Percentiles rank a stretch among this genome's conserved stretches.
These are phyloP conservation scores for Hypomyces rosellus DNA, from an alignment of 2,329 filamentous ascomycete species.

Conservation along the genomic window DNA sequence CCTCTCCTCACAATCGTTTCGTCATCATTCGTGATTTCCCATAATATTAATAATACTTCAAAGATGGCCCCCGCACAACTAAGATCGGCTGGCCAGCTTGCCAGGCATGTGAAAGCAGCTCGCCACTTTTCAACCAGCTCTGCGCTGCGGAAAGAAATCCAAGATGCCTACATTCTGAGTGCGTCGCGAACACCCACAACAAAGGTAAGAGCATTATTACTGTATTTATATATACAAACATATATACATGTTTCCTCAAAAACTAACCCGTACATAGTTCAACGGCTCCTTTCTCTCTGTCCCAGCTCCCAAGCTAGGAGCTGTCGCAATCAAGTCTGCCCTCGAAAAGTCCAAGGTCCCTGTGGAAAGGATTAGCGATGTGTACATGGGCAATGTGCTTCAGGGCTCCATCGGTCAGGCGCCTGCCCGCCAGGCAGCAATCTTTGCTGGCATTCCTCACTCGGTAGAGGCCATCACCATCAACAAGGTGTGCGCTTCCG, in stretches of 20 bases:
- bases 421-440: constrained; percentile 81
- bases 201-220: constrained; percentile 53
- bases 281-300: constrained; percentile 85
- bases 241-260: too few species aligned
- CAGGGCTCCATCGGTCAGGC: constrained; percentile 80
- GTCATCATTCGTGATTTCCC: background rate
- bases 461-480: constrained; percentile 83
- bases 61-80: constrained; percentile 28
- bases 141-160: constrained; percentile 58
- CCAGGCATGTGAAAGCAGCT: constrained; percentile 33
- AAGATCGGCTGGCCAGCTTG: constrained; percentile 30
- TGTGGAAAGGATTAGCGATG: constrained; percentile 72
- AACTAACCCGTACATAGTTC: constrained; percentile 52
- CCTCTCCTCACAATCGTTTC: background rate
- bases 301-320: constrained; percentile 80
- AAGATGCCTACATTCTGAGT: constrained; percentile 90
- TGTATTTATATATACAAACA: background rate
- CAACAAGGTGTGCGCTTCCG: constrained; percentile 97
- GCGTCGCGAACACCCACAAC: constrained; percentile 84
- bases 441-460: constrained; percentile 80
- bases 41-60: background rate
- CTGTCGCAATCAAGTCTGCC: constrained; percentile 86
- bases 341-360: constrained; percentile 81
- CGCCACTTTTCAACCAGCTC: constrained; percentile 43
- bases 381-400: constrained; percentile 97